Base-by-base conservation (phyloP, 2,329 filamentous ascomycete genomes). In the Cladosporium sp. region DNA sequence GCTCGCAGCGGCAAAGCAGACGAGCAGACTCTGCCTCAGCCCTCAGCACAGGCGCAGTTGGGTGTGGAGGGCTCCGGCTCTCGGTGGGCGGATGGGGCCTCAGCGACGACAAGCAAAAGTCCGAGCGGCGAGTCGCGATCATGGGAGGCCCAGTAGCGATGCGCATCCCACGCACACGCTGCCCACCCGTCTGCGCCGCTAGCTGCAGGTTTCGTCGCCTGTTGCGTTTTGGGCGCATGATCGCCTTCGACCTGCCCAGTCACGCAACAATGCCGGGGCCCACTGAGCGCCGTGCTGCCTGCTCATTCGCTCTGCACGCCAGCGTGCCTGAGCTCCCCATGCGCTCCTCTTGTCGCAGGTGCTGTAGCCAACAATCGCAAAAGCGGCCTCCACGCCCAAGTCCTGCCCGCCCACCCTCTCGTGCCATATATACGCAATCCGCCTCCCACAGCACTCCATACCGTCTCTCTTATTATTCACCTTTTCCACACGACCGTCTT, bases 161-260 rank as follows among this genome's bases (percentile, higher is more conserved):
- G 13, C 13, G 18, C 48, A 50, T 50, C 48, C 48, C 48, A 50
- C 48, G 48, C 48, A 15, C 42, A 38, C 41, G 12, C 12, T 11
- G 22, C 19, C 15, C 4, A 24, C 40, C 37, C 18, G 27, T 17
- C 24, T 19, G 17, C 32, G n/a, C 7, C 40, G 37, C 36, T 37
- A 37, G 30, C 32, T 43, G 48, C 48, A 50, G 48, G 40, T 43
- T 43, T 43, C 36, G 39, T 50, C 22, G 34, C 47, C 38, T 50
- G 43, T 47, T 47, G 27, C 18, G 18, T 29, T 27, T 34, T 29
- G 17, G 22, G 32, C 48, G 42, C 40, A 39, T 50, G 48, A 50
- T 50, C 48, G 34, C 22, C 48, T 15, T 20, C 36, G 22, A 29
- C 36, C 48, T 36, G 41, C 27, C 41, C 32, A 39, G 24, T 50